These are phyloP conservation scores for Ormosia emarginata DNA, from an alignment of 306 rosid species.

Conservation along the genomic window DNA sequence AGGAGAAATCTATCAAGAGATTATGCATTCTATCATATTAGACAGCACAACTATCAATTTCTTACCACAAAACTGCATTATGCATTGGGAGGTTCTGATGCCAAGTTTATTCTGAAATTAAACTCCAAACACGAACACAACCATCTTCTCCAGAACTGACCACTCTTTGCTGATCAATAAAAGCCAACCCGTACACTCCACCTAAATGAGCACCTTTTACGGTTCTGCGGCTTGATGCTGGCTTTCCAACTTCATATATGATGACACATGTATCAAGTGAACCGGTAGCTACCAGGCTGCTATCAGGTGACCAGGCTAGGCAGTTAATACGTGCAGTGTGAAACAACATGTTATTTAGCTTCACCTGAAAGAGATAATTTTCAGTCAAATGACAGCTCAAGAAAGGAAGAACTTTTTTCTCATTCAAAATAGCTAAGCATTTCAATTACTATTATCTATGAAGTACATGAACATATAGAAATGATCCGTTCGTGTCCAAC, in stretches of 20 bases:
- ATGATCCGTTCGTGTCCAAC: neutral
- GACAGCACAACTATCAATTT: neutral
- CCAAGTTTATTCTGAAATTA: constrained; percentile 35
- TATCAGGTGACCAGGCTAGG: constrained; percentile 94
- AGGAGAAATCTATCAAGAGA: neutral
- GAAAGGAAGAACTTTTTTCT: neutral
- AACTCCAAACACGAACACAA: constrained; percentile 84
- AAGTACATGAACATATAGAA: neutral
- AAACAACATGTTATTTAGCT: constrained; percentile 87
- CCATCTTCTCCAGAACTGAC: constrained; percentile 97
- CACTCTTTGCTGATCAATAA: constrained; percentile 54
- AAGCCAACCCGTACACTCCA: constrained; percentile 86
- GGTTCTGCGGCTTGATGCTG: constrained; percentile 84
- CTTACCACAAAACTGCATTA: constrained; percentile 23
- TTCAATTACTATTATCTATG: neutral
- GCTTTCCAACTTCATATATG: constrained; percentile 80
- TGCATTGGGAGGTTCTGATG: constrained; percentile 25
- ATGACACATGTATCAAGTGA: constrained; percentile 88
- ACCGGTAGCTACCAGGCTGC: constrained; percentile 83
- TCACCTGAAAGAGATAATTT: constrained; percentile 59
- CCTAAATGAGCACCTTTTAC: constrained; percentile 88
- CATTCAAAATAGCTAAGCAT: neutral
- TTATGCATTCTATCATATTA: neutral
- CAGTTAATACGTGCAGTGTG: constrained; percentile 92
- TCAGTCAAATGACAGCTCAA: constrained; percentile 15